These are phyloP conservation scores for Aspergillus biplanus DNA, from an alignment of 495 filamentous ascomycete genomes.

Conservation along the genomic window DNA sequence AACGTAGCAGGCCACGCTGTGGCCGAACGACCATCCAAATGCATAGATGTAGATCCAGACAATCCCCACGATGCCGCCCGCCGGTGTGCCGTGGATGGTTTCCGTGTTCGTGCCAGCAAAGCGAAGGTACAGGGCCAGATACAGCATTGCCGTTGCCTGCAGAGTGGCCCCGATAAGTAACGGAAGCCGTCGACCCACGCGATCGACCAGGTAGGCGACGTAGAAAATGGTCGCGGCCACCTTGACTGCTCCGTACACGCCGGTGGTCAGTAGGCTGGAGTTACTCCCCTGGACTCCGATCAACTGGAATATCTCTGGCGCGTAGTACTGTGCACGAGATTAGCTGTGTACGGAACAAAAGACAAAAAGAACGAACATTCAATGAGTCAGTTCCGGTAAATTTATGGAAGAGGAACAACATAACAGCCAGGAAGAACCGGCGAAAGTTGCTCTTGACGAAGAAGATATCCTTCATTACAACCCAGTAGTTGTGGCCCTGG, in stretches of 20 bases:
- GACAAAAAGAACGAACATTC: constrained; percentile 32
- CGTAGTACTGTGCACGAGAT: constrained; percentile 36
- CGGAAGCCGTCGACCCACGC: constrained; percentile 52
- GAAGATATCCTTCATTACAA: constrained; percentile 33
- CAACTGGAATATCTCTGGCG: constrained; percentile 47
- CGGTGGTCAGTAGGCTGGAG: constrained; percentile 42
- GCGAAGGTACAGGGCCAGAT: constrained; percentile 61
- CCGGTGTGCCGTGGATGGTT: constrained; percentile 37
- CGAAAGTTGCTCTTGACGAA: constrained; percentile 28
- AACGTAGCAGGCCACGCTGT: constrained; percentile 32
- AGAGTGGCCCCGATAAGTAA: constrained; percentile 65
- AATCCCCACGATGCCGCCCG: constrained; percentile 58
- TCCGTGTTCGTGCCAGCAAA: constrained; percentile 51
- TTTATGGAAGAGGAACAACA: constrained; percentile 47
- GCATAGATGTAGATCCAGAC: constrained; percentile 73
- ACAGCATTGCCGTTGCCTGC: constrained; percentile 67
- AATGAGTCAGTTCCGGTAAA: constrained; percentile 46
- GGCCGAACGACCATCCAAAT: constrained; percentile 35
- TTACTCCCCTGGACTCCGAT: constrained; percentile 40
- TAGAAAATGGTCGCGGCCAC: constrained; percentile 59
- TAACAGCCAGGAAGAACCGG: constrained; percentile 36
- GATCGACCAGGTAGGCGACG: constrained; percentile 59
- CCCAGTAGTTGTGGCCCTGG: constrained; percentile 31
- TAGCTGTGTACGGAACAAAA: constrained; percentile 7
- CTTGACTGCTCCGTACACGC: constrained; percentile 48